A percentile compares a stretch with the other conserved stretches of the same genome.
These are phyloP conservation scores for Pythium monospermum DNA, from an alignment of 352 stramenopile genomes.

Conservation along the genomic window DNA sequence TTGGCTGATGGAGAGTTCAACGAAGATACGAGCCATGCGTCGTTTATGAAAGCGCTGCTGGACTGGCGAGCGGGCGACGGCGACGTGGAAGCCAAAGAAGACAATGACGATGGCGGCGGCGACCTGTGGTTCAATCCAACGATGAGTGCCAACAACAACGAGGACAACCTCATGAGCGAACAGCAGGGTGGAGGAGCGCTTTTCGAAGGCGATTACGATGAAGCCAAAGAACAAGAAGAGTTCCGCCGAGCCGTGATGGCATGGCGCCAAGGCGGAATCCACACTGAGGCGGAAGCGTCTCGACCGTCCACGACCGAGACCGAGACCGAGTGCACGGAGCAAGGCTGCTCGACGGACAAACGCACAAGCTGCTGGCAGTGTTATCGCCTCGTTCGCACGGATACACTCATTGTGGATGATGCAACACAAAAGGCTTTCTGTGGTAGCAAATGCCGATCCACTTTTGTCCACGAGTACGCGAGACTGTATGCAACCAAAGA, in stretches of 20 bases:
- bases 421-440: slow-evolving; percentile 58
- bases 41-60: slow-evolving; percentile 75
- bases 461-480: slow-evolving; percentile 48
- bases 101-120: slow-evolving; percentile 25
- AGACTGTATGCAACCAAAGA: slow-evolving; percentile 61
- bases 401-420: slow-evolving; percentile 37
- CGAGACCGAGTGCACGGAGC: slow-evolving; percentile 53
- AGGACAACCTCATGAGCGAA: not conserved
- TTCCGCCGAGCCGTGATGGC: slow-evolving; percentile 57
- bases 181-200: slow-evolving; percentile 45
- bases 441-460: slow-evolving; percentile 25
- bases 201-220: slow-evolving; percentile 55
- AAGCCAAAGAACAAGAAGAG: slow-evolving; percentile 59
- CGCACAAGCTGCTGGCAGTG: slow-evolving; percentile 82
- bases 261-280: slow-evolving; percentile 37
- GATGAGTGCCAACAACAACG: slow-evolving; percentile 6
- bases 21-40: slow-evolving; percentile 64
- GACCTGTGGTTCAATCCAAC: slow-evolving; percentile 65
- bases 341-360: slow-evolving; percentile 29
- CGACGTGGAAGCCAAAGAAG: slow-evolving; percentile 5
- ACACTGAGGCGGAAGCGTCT: not conserved
- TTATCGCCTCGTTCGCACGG: slow-evolving; percentile 46
- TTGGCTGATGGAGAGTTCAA: slow-evolving; percentile 71
- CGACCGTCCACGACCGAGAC: slow-evolving; percentile 5
- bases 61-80: slow-evolving; percentile 60